phyloP scores from a whole-genome alignment of 331 rosid genomes.

The Quercus phellos region DNA sequence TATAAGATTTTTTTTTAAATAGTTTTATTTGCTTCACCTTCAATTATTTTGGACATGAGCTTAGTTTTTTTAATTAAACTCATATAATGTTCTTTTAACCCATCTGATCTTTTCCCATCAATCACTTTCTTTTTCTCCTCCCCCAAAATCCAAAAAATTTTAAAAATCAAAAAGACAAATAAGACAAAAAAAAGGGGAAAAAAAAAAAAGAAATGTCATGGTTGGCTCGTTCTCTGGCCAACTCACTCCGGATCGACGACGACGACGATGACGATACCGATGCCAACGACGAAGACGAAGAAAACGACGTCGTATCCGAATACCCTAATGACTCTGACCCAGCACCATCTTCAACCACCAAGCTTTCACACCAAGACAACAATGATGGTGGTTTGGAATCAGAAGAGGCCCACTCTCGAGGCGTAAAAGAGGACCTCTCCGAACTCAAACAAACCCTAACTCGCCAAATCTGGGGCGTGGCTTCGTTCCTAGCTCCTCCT shows the following conservation, averaged over 20 bases:
- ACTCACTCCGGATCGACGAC: constrained; percentile 64
- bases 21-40: too few relatives aligned
- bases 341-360: constrained; percentile 25
- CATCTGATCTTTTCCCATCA: background rate
- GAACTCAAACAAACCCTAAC: constrained; percentile 76
- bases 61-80: background rate
- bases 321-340: constrained; percentile 21
- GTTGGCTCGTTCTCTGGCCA: constrained; percentile 73
- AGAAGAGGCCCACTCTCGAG: constrained; percentile 43
- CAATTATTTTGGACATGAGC: background rate
- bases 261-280: constrained; percentile 22
- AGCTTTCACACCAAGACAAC: background rate
- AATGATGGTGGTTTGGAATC: constrained; percentile 20
- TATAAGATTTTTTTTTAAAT: too few relatives aligned
- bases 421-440: constrained; percentile 79
- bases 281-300: background rate
- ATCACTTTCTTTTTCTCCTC: constrained; percentile 21
- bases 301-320: constrained; percentile 37
- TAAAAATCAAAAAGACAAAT: too few relatives aligned
- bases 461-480: constrained; percentile 90
- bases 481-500: constrained; percentile 72
- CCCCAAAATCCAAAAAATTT: background rate
- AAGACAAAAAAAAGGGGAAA: too few relatives aligned
- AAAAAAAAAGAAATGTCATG: constrained; percentile 52
- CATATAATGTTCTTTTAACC: background rate